Conservation (phyloP, 768 basidiomycete genomes). For the Hygrophorus pudorinus region DNA sequence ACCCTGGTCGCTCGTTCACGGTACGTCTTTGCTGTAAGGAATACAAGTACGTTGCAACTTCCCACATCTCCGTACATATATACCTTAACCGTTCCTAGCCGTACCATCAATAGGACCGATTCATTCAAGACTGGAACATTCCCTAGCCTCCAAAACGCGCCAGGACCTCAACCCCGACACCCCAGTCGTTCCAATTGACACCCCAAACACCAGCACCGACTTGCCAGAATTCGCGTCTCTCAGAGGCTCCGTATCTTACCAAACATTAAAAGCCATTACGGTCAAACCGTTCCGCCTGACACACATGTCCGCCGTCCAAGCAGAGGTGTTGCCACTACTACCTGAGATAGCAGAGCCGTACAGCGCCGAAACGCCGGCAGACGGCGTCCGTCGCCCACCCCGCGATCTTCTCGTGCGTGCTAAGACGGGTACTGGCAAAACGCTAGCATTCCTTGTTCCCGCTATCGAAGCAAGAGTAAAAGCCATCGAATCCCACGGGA, state of each 20-base stretch:
- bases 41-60: slow-evolving; percentile 12
- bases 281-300: slow-evolving; percentile 53
- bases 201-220: slow-evolving; percentile 7
- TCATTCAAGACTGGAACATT: background rate
- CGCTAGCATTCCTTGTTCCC: slow-evolving; percentile 79
- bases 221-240: slow-evolving; percentile 27
- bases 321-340: slow-evolving; percentile 64
- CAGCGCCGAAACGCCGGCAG: slow-evolving; percentile 19
- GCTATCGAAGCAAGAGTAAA: slow-evolving; percentile 71
- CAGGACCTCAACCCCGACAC: background rate
- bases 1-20: too few relatives aligned
- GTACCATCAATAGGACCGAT: background rate
- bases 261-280: slow-evolving; percentile 51
- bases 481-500: slow-evolving; percentile 36
- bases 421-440: slow-evolving; percentile 86
- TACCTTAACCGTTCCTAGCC: background rate
- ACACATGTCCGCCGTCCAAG: slow-evolving; percentile 77
- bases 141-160: background rate
- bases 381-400: slow-evolving; percentile 23
- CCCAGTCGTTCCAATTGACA: too few relatives aligned
- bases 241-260: slow-evolving; percentile 24
- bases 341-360: slow-evolving; percentile 57
- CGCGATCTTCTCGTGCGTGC: slow-evolving; percentile 82
- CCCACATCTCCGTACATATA: background rate
- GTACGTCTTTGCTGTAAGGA: slow-evolving; percentile 13